A percentile compares a stretch with the other conserved stretches of the same genome.
Conservation (phyloP, 495 filamentous ascomycete species). For the Entonaema liquescens region DNA sequence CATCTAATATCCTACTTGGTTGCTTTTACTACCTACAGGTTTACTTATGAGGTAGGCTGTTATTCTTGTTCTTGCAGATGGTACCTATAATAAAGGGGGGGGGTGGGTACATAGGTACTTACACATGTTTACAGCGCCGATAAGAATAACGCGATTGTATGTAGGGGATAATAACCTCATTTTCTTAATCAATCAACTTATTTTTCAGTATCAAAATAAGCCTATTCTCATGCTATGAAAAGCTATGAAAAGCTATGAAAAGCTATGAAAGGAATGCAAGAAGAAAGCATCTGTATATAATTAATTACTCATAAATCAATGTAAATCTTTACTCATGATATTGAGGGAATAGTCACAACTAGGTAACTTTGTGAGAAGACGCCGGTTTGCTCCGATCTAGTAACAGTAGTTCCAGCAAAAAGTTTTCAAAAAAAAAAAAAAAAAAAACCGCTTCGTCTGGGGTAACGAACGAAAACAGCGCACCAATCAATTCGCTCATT, state of each 20-base stretch:
- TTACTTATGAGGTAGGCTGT: too few relatives aligned
- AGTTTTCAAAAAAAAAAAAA: constrained; percentile 11
- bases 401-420: constrained; percentile 15
- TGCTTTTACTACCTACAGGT: too few relatives aligned
- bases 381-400: constrained; percentile 24
- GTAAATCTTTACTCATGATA: constrained; percentile 1
- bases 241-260: too few relatives aligned
- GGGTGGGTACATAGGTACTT: not conserved
- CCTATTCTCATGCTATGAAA: too few relatives aligned
- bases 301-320: too few relatives aligned
- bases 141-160: not conserved
- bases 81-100: too few relatives aligned
- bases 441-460: not conserved
- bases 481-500: constrained; percentile 21
- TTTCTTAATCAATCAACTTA: not conserved
- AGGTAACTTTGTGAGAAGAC: not conserved
- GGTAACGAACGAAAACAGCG: constrained; percentile 12
- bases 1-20: too few relatives aligned
- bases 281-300: too few relatives aligned
- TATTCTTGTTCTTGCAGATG: too few relatives aligned
- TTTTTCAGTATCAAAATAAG: not conserved
- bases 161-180: not conserved
- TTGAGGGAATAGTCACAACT: not conserved
- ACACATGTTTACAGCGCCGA: not conserved
- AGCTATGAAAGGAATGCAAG: too few relatives aligned